phyloP scores from a whole-genome alignment of 139 green algal species.

The Tetratostichococcus sp. region DNA sequence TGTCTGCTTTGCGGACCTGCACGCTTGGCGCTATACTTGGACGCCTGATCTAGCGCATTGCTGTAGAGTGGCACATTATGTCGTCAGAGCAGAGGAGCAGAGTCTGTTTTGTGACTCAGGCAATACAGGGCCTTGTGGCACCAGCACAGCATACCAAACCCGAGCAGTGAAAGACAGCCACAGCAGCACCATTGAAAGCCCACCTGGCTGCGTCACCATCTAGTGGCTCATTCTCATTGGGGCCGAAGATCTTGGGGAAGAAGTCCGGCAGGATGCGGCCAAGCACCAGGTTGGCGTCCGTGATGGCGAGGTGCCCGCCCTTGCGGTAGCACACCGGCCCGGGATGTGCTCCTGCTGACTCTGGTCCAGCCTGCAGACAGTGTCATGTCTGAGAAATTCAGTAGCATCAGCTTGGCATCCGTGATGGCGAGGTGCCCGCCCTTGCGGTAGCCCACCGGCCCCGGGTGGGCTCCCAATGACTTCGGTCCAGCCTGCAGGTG shows the following conservation, averaged over 20 bases:
- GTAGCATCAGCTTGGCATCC: constrained; percentile 93
- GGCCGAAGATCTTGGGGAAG: constrained; percentile 93
- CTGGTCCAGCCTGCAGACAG: constrained; percentile 70
- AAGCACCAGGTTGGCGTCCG: constrained; percentile 92
- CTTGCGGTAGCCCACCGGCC: constrained; percentile 95
- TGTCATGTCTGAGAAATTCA: too few species aligned
- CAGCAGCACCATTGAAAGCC: neutral
- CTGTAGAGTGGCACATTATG: too few species aligned
- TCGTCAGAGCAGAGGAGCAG: too few species aligned
- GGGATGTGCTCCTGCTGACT: constrained; percentile 90
- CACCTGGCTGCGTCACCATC: constrained; percentile 50
- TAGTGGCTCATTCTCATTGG: constrained; percentile 71
- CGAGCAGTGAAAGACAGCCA: too few species aligned
- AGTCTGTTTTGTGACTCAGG: too few species aligned
- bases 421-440: constrained; percentile 85
- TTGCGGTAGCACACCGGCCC: constrained; percentile 96
- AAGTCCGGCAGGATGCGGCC: constrained; percentile 87
- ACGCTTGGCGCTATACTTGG: too few species aligned
- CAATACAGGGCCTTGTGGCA: too few species aligned
- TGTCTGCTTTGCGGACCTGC: too few species aligned
- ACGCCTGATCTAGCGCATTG: too few species aligned
- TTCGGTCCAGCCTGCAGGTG: constrained; percentile 76
- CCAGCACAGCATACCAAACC: too few species aligned
- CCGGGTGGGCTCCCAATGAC: constrained; percentile 87
- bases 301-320: constrained; percentile 83